Evolutionary conservation across 2,329 filamentous ascomycete species (phyloP), one percentile per base, ranked within the genome.

Genomic region (Cadophora luteo-olivacea): DNA sequence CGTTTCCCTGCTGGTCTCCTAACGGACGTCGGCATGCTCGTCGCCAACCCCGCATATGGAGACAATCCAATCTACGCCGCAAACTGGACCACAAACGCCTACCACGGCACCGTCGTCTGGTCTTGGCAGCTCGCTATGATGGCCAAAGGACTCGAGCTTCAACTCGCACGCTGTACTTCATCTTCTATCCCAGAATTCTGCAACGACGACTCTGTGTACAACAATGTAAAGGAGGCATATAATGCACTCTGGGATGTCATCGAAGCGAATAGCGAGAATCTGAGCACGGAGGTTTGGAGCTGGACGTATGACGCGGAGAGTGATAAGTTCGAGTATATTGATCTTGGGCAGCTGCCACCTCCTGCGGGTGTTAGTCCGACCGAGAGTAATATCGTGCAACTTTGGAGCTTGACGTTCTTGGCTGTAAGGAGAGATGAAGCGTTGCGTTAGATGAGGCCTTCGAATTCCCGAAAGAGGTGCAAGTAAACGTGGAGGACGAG

Each of bases 41-140:
- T 91, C 2, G 85, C 88, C 0, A 91, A 90, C 67, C 88, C 88
- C 0, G 87, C 88, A 0, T 86, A 86, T 33, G 84, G 85, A 0
- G 81, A 78, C 0, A 79, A 84, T 16, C 77, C 81, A 0, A 79
- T 80, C 1, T 84, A 86, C 62, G 81, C 83, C 0, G 78, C 77
- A 0, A 85, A 85, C 63, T 91, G 85, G 70, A 86, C 85, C 0
- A 86, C 83, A n/a, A 80, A 81, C 3, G 86, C 84, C 0, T 91
- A 89, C 71, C 88, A 91, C 67, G 88, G 87, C 0, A 89, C 88
- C 0, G 88, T 91, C 0, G 81, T 91, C 1, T 91, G 87, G 88
- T 84, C 83, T 55, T 91, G 87, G 87, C 88, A 87, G 65, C 79
- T 90, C 4, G 84, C 87, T 0, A 89, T 91, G 83, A 89, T 90